phyloP scores from a whole-genome alignment of 2,329 filamentous ascomycete species.

The Apiospora rasikravindrae region DNA sequence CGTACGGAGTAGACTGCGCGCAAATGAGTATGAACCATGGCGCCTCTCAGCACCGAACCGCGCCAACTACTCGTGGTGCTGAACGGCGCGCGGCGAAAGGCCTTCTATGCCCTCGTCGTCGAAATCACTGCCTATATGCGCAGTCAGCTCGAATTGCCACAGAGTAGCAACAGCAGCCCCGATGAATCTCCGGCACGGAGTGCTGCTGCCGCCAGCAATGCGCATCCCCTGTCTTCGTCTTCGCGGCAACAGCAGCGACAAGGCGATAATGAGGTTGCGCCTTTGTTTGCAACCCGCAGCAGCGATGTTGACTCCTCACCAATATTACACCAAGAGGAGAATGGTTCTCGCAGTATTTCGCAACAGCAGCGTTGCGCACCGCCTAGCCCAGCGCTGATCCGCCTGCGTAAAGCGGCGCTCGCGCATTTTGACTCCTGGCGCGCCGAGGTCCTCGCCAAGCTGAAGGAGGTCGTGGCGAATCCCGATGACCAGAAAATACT shows the following conservation, averaged over 20 bases:
- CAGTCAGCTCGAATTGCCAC: slow-evolving; percentile 51
- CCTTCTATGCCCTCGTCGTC: slow-evolving; percentile 54
- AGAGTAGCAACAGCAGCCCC: slow-evolving; percentile 22
- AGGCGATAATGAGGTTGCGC: slow-evolving; percentile 13
- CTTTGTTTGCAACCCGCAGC: slow-evolving; percentile 30
- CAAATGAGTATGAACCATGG: slow-evolving; percentile 42
- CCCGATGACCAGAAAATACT: slow-evolving; percentile 54
- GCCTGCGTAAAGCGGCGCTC: slow-evolving; percentile 60
- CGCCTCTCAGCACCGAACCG: slow-evolving; percentile 59
- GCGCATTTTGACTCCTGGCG: slow-evolving; percentile 80
- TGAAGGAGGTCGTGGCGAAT: slow-evolving; percentile 69
- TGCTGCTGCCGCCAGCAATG: slow-evolving; percentile 24
- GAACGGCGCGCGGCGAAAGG: slow-evolving; percentile 56
- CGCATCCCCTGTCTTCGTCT: slow-evolving; percentile 26
- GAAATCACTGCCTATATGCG: slow-evolving; percentile 62
- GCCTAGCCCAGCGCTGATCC: slow-evolving; percentile 39
- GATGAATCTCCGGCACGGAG: background rate
- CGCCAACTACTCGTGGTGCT: slow-evolving; percentile 61
- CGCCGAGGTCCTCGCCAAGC: slow-evolving; percentile 68
- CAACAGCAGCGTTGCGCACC: slow-evolving; percentile 19
- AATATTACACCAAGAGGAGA: background rate
- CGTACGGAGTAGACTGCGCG: background rate
- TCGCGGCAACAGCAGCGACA: slow-evolving; percentile 13
- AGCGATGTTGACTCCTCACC: slow-evolving; percentile 22
- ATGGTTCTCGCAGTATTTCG: background rate